phyloP scores from a whole-genome alignment of 2,329 filamentous ascomycete species.

The Colletotrichum noveboracense region DNA sequence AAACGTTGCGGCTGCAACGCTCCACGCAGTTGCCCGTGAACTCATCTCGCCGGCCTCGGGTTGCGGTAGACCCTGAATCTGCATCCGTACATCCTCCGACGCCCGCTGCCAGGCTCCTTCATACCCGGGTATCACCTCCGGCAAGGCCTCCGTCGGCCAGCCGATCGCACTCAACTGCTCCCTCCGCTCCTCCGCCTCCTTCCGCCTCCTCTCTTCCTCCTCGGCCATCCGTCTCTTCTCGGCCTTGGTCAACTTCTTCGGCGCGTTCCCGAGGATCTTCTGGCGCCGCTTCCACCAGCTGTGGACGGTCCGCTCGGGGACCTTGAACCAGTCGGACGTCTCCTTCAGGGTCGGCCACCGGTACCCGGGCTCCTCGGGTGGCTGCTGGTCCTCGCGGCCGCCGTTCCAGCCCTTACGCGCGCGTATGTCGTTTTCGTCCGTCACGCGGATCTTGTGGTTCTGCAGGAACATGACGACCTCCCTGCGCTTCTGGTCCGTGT shows the following conservation, averaged over 20 bases:
- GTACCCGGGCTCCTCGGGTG: neutral
- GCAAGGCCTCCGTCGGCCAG: neutral
- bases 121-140: neutral
- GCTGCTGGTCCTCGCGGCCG: neutral
- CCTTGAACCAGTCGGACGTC: constrained; percentile 3
- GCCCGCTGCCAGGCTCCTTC: neutral
- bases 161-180: neutral
- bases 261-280: neutral
- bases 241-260: neutral
- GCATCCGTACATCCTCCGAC: neutral
- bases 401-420: neutral
- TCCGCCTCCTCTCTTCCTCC: neutral
- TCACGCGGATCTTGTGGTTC: neutral
- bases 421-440: neutral
- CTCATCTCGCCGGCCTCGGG: neutral
- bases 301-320: neutral
- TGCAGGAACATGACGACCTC: neutral
- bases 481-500: neutral
- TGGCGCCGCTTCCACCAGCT: neutral
- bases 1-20: neutral
- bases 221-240: neutral
- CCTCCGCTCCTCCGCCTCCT: neutral
- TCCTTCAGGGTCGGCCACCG: neutral
- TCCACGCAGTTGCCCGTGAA: neutral
- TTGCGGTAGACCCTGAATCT: neutral